Evolutionary conservation across 768 basidiomycete species (phyloP), one percentile per base, ranked within the genome.

Genomic region (Pleurotus giganteus): DNA sequence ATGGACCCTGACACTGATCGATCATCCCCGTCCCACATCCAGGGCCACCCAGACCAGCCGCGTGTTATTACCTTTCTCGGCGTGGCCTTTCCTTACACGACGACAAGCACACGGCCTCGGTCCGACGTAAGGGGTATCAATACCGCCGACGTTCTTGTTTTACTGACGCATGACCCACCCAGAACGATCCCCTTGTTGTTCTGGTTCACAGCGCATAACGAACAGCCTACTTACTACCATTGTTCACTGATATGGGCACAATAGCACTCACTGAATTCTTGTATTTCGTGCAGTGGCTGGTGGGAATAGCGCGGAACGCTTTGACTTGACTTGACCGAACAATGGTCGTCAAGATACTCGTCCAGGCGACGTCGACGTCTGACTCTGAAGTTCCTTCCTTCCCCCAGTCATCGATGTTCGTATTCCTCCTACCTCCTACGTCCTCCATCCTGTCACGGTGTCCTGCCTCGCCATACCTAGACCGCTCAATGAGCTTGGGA

Each of bases 301-400:
- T 15, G 7, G 32, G 32, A 8, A 34, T 34, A 34, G 8, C 8
- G 8, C 15, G 32, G n/a, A n/a, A n/a, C n/a, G n/a, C n/a, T 34
- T 34, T 34, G 8, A 15, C 32, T 34, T 34, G 32, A 34, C 7
- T 17, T 7, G 44, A 27, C 23, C 26, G 44, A 45, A 45, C 44
- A 45, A 45, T 45, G 44, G 44, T 45, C 17, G 44, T 34, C 15
- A 34, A n/a, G n/a, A n/a, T n/a, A n/a, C n/a, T n/a, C n/a, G n/a
- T n/a, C n/a, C n/a, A n/a, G n/a, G n/a, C n/a, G n/a, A n/a, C n/a
- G n/a, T n/a, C n/a, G n/a, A n/a, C n/a, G n/a, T n/a, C n/a, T n/a
- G n/a, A n/a, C n/a, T n/a, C n/a, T n/a, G n/a, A n/a, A n/a, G n/a
- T n/a, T n/a, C n/a, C n/a, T n/a, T n/a, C n/a, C n/a, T n/a, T n/a